A percentile compares a stretch with the other conserved stretches of the same genome.
phyloP scores from a whole-genome alignment of 768 basidiomycete genomes.

The Thelephora aurantiotincta region DNA sequence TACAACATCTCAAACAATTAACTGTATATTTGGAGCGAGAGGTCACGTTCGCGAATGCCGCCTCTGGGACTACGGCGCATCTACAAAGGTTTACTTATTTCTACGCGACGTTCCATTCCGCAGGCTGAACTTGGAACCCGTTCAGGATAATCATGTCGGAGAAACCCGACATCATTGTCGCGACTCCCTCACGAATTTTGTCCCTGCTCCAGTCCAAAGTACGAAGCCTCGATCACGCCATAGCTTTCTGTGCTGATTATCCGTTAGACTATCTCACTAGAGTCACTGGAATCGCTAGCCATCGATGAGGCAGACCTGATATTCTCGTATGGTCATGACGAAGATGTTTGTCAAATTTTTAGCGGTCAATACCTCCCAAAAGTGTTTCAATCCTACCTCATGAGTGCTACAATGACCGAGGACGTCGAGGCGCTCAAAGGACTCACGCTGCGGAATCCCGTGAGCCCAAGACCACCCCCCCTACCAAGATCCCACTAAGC shows the following conservation, averaged over 20 bases:
- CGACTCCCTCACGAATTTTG: conserved; percentile 63
- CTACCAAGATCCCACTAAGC: background rate
- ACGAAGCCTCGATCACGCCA: conserved; percentile 5
- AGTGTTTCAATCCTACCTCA: conserved; percentile 83
- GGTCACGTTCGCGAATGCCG: conserved; percentile 60
- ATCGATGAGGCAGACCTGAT: conserved; percentile 98
- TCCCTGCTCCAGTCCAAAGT: conserved; percentile 61
- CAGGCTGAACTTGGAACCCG: background rate
- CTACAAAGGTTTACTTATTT: conserved; percentile 45
- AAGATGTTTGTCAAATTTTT: conserved; percentile 67
- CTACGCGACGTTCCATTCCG: no score
- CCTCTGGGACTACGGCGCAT: conserved; percentile 54
- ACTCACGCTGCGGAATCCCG: conserved; percentile 74
- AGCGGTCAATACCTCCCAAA: conserved; percentile 60
- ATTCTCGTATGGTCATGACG: conserved; percentile 91
- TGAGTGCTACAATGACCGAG: conserved; percentile 96
- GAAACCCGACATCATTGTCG: conserved; percentile 65
- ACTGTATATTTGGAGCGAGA: conserved; percentile 70
- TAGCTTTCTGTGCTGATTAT: background rate
- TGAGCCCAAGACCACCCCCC: conserved; percentile 23
- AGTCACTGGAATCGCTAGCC: conserved; percentile 68
- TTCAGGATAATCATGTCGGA: conserved; percentile 43
- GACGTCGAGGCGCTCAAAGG: conserved; percentile 90
- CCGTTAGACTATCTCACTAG: conserved; percentile 44
- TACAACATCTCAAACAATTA: conserved; percentile 48